Conservation (phyloP, 2,329 filamentous ascomycete species). For the Cladosporium sp. region DNA sequence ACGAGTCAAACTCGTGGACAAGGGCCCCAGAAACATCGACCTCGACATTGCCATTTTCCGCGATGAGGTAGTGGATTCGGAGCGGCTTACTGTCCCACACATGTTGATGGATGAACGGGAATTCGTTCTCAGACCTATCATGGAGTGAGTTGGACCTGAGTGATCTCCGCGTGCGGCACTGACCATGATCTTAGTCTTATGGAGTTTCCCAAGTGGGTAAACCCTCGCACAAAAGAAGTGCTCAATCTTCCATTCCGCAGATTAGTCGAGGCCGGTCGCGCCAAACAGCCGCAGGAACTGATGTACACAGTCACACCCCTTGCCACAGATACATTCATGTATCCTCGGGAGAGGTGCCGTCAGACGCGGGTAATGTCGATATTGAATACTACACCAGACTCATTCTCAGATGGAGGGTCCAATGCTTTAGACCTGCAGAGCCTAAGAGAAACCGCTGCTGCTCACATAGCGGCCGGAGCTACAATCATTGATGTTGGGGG, state of each 20-base stretch:
- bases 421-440: slow-evolving; percentile 48
- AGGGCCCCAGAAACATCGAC: slow-evolving; percentile 91
- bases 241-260: no score
- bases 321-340: not conserved
- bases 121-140: slow-evolving; percentile 85
- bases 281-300: not conserved
- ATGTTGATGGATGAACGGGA: slow-evolving; percentile 81
- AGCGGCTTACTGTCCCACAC: slow-evolving; percentile 80
- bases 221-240: not conserved
- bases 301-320: not conserved
- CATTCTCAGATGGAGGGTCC: slow-evolving; percentile 85
- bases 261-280: no score
- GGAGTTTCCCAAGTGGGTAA: not conserved
- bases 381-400: slow-evolving; percentile 90
- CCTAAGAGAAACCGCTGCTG: slow-evolving; percentile 56
- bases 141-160: slow-evolving; percentile 56
- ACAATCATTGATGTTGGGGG: slow-evolving; percentile 89
- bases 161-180: not conserved
- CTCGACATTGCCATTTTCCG: slow-evolving; percentile 87
- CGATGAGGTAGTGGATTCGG: slow-evolving; percentile 59
- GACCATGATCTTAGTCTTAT: not conserved
- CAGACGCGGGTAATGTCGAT: slow-evolving; percentile 84
- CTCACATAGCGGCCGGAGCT: slow-evolving; percentile 65
- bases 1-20: slow-evolving; percentile 79
- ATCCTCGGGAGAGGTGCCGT: not conserved